Base-by-base conservation (phyloP, 75 land plant species). In the Cunninghamia lanceolata region DNA sequence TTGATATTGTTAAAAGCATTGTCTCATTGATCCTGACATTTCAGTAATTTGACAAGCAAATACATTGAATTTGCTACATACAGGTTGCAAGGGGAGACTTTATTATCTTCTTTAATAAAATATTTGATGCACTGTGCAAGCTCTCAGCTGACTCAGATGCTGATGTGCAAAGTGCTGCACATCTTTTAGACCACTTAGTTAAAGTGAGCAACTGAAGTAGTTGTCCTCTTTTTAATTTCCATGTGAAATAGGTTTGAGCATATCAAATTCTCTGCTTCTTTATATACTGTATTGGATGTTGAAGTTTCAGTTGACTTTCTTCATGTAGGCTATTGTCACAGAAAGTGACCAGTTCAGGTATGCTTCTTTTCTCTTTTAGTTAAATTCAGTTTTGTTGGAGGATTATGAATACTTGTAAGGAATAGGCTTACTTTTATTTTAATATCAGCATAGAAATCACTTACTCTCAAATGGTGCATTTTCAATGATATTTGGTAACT, bases 61-160 rank as follows among this genome's bases (percentile, higher is more conserved):
- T 80, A 13, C 4, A 40, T 84, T 66, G 74, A 84, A 54, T 10
- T 35, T 2, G 25, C n/a, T 63, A 6, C 75, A 73, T 84, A 81
- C 94, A 98, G 99, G 99, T 98, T 87, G 94, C 98, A 81, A 93
- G 99, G 91, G 99, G 99, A 74, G 99, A 98, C 43, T 96, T 98
- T 66, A 97, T 98, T 76, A 68, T 94, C 28, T 97, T 91, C 87
- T 98, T 98, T 85, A 98, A 98, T 86, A 92, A 97, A 83, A 97
- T 98, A 86, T 98, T 98, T 94, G 99, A 97, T 92, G 99, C 99
- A n/a, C 93, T 98, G 50, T 98, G 99, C 90, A 98, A 98, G 92
- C 99, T 98, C 47, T 97, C 99, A 54, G 99, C 98, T 35, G 99
- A 98, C 84, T 92, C 98, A 73, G 99, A 98, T 93, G 89, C 95